Evolutionary conservation across 2,329 filamentous ascomycete genomes (phyloP), one percentile per base, ranked within the genome.

Genomic region (Coniella lustricola): DNA sequence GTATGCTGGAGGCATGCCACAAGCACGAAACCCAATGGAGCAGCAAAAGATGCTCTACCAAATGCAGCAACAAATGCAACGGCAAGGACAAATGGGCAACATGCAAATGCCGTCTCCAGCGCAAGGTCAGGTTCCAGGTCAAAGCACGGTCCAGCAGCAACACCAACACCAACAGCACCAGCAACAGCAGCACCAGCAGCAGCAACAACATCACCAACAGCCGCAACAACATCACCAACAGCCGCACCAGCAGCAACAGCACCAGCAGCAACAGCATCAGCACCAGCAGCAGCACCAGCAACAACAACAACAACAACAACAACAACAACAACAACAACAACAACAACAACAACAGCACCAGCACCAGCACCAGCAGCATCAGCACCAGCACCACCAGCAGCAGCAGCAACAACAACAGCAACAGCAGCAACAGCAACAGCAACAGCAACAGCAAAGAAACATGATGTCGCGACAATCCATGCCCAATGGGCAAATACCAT

Each of bases 31-130:
- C 57, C 74, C 72, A 39, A 76, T 86, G 54, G 84, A 87, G 35
- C 84, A 87, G 59, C 82, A 89, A 55, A 85, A 89, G 59, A 77
- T 89, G 64, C 75, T 84, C 42, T 91, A 94, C 60, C 87, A 94
- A 57, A 86, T 94, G 80, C 85, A 87, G 52, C 67, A 94, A 45
- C 87, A 94, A 59, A 46, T 46, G 44, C 44, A 46, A n/a, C 44
- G 37, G 81, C 85, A 49, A 33, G 72, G 76, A 60, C 71, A 75
- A 44, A 71, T 72, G 63, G 65, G 38, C 3, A 39, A 21, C 7
- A 42, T 43, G 41, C 39, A 37, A 65, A 46, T 43, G 54, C 51
- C 10, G 10, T 67, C 69, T 1, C 59, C 59, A 44, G 63, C 62
- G 56, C 55, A 55, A 38, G 55, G 57, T 20, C 65, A 66, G 45